Evolutionary conservation across 345 rosid genomes (phyloP).

Genomic region (Aegle marmelos): DNA sequence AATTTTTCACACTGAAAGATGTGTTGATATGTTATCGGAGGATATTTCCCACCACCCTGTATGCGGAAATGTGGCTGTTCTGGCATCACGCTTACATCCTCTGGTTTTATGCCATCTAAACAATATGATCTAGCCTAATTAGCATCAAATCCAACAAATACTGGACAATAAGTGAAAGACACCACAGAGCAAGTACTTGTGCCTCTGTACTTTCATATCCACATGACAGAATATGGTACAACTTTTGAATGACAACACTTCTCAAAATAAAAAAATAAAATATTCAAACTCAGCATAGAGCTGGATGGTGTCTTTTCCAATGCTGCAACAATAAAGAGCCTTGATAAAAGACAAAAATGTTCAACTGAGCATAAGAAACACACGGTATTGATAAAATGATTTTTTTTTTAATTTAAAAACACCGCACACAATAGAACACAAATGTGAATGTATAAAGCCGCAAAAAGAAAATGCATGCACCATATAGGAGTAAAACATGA

Average conservation of each 20-base stretch:
- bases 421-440: neutral
- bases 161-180: neutral
- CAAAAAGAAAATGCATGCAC: conserved; percentile 3
- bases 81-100: conserved; percentile 57
- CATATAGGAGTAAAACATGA: conserved; percentile 2
- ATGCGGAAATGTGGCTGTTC: conserved; percentile 46
- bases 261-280: neutral
- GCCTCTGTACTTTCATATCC: neutral
- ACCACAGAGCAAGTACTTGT: neutral
- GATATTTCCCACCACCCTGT: conserved; percentile 12
- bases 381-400: neutral
- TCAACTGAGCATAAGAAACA: neutral
- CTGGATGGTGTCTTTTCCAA: neutral
- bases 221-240: neutral
- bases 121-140: conserved; percentile 1
- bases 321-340: no score
- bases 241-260: neutral
- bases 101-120: conserved; percentile 59
- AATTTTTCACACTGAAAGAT: conserved; percentile 60
- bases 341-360: no score
- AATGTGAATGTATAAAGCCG: neutral
- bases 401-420: conserved; percentile 7
- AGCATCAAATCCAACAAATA: conserved; percentile 1
- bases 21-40: conserved; percentile 58
- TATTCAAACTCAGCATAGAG: neutral